phyloP scores from a whole-genome alignment of 2,329 filamentous ascomycete species.

The Calonectria multiphialidica region DNA sequence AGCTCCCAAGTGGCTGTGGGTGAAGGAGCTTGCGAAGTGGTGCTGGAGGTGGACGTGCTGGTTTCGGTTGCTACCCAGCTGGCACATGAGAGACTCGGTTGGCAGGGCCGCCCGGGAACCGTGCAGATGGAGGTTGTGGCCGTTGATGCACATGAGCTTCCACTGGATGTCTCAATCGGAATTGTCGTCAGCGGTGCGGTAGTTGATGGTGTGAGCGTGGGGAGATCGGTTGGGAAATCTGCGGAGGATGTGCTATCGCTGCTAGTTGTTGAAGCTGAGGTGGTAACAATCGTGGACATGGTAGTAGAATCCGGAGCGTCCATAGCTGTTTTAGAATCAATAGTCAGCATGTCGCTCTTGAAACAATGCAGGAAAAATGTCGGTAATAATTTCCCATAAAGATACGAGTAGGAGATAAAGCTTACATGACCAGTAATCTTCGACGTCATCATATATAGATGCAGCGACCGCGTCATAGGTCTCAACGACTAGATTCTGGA shows the following conservation, averaged over 20 bases:
- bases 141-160: slow-evolving; percentile 18
- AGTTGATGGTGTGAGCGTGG: slow-evolving; percentile 2
- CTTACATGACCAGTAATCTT: slow-evolving; percentile 19
- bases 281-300: neutral
- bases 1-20: slow-evolving; percentile 2
- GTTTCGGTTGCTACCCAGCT: slow-evolving; percentile 11
- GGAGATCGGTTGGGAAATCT: neutral
- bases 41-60: neutral
- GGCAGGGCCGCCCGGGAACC: neutral
- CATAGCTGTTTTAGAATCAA: slow-evolving; percentile 1
- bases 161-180: neutral
- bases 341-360: neutral
- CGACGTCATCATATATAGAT: slow-evolving; percentile 6
- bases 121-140: slow-evolving; percentile 5
- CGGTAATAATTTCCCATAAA: too few relatives aligned
- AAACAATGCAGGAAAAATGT: neutral
- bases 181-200: neutral
- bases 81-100: slow-evolving; percentile 15
- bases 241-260: neutral
- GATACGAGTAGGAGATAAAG: neutral
- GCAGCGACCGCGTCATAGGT: neutral
- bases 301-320: slow-evolving; percentile 19
- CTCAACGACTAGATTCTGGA: neutral
- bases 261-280: neutral
- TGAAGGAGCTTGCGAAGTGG: neutral